These are phyloP conservation scores for Colletotrichum theobromicola DNA, from an alignment of 2,329 filamentous ascomycete genomes.

Conservation along the genomic window DNA sequence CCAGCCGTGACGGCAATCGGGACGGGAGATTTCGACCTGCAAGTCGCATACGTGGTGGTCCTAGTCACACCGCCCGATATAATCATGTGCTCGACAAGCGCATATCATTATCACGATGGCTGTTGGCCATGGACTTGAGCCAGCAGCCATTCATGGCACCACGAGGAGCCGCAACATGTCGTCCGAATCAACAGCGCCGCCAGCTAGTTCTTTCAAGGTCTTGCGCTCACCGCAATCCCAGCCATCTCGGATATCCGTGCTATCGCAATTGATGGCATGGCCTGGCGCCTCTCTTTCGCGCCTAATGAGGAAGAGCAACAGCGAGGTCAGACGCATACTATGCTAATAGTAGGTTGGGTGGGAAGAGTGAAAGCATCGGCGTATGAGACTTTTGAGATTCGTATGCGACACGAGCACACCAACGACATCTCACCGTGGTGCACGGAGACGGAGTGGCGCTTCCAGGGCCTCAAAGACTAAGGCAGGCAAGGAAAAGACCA, in stretches of 20 bases:
- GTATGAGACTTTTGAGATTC: not conserved
- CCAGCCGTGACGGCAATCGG: slow-evolving; percentile 4
- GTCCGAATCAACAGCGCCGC: not conserved
- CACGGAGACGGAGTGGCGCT: not conserved
- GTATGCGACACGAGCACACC: not conserved
- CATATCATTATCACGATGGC: not conserved
- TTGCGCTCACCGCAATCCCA: not conserved
- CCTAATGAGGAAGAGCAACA: not conserved
- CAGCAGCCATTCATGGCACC: not conserved
- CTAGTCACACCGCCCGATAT: not conserved
- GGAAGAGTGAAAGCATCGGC: not conserved
- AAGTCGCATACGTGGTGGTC: not conserved
- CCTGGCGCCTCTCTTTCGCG: not conserved
- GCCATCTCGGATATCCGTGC: slow-evolving; percentile 2
- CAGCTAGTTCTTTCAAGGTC: not conserved
- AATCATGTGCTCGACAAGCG: slow-evolving; percentile 10
- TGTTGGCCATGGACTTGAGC: not conserved
- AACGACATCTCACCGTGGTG: not conserved
- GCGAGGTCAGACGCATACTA: not conserved
- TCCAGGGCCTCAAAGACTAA: not conserved
- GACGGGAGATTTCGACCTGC: slow-evolving; percentile 16
- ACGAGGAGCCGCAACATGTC: slow-evolving; percentile 1
- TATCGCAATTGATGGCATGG: not conserved
- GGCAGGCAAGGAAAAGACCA: not conserved
- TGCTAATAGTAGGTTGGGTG: not conserved